Evolutionary conservation across 2,329 filamentous ascomycete genomes (phyloP), one percentile per base, ranked within the genome.

Genomic region (Volutella citrinella): DNA sequence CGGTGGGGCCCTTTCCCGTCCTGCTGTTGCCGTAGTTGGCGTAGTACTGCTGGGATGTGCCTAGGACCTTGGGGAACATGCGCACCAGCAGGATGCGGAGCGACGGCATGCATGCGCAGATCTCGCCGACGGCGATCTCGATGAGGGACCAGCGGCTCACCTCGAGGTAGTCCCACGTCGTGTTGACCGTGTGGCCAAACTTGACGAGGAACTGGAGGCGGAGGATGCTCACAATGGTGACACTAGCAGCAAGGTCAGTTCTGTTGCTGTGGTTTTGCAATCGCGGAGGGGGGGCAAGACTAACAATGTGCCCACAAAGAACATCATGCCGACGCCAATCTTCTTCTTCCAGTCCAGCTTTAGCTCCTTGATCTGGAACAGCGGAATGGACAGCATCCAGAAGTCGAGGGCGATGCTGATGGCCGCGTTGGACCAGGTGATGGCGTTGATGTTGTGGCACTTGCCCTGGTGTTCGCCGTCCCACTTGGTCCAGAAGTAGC

Each of bases 401-500:
- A 72, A 10, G 38, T 80, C 76, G 15, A 75, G 56, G 1, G 55
- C 54, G 26, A 80, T 77, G 38, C 69, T 72, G 32, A 75, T 64
- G n/a, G 50, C 64, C 0, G 75, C 74, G 20, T 73, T 69, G 20
- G 68, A 61, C 68, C 71, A 78, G 1, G 58, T 66, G 4, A 77
- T 59, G 2, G 58, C 56, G 38, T 73, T 75, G 40, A 71, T 55
- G 35, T 74, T 60, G 15, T 72, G 49, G 41, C 78, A 81, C 2
- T 40, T 55, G 1, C 76, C 76, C 0, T 52, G 5, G 22, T 68
- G 60, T 32, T 66, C 54, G 2, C 64, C 64, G 27, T 74, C 66
- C 73, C 75, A 80, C 12, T 56, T 57, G 0, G 55, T 60, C 78
- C 78, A 82, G 49, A 69, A 73, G 37, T 65, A 69, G 11, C 51